Percentiles rank a stretch among this genome's conserved stretches.
These are phyloP conservation scores for Nicotiana paniculata DNA, from an alignment of 257 asterid genomes.

Conservation along the genomic window DNA sequence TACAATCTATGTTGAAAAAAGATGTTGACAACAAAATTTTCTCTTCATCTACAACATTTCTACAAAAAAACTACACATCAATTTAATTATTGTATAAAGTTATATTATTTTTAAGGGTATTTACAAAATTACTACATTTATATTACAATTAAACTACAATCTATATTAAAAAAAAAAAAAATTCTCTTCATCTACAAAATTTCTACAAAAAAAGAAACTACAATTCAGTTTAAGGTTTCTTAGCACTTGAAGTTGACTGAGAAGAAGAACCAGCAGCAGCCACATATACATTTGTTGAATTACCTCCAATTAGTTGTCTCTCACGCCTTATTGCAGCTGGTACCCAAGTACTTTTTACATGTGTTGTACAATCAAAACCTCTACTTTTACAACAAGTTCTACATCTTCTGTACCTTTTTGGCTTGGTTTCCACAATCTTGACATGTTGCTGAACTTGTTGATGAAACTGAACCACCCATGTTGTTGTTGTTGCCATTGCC, in stretches of 20 bases:
- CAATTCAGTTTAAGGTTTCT: conserved; percentile 27
- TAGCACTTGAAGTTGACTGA: conserved; percentile 51
- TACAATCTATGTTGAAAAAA: no score
- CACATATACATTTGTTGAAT: not conserved
- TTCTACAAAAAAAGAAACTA: no score
- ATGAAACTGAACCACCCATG: not conserved
- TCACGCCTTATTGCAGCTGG: conserved; percentile 76
- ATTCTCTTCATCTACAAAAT: no score
- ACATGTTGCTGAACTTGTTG: conserved; percentile 26
- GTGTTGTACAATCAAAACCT: conserved; percentile 53
- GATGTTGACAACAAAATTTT: no score
- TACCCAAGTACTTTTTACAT: conserved; percentile 68
- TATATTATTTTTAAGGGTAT: no score
- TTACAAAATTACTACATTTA: no score
- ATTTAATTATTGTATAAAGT: no score
- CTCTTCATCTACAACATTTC: no score
- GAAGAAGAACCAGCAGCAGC: conserved; percentile 44
- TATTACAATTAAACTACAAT: no score
- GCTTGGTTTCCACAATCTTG: conserved; percentile 75
- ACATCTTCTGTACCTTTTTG: conserved; percentile 46
- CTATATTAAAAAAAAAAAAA: no score
- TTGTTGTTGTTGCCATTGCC: not conserved
- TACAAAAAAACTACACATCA: no score
- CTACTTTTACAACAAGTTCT: conserved; percentile 62
- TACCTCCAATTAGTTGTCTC: conserved; percentile 33